phyloP scores from a whole-genome alignment of 75 land plant species.

The Cunninghamia lanceolata region DNA sequence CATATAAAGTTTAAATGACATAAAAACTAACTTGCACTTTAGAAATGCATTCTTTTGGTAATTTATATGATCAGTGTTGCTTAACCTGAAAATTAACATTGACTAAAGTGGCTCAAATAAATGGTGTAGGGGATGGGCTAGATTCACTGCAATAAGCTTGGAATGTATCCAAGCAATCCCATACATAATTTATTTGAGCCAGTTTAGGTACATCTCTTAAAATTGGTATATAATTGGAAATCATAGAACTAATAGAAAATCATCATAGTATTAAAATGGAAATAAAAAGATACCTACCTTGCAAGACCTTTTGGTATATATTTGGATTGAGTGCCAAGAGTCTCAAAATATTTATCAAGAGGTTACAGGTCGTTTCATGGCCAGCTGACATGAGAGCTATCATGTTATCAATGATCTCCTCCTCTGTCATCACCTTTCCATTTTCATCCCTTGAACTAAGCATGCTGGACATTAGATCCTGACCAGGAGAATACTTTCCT shows the following conservation, averaged over 20 bases:
- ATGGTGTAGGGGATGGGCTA: too few species aligned
- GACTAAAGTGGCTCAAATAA: too few species aligned
- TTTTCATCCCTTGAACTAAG: background rate
- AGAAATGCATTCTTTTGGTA: too few species aligned
- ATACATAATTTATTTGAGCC: too few species aligned
- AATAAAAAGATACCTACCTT: background rate
- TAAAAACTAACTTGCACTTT: too few species aligned
- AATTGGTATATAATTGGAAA: too few species aligned
- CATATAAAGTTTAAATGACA: too few species aligned
- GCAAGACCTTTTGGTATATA: background rate
- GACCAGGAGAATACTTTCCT: background rate
- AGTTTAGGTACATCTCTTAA: too few species aligned
- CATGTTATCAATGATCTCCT: constrained; percentile 6
- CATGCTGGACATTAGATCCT: background rate
- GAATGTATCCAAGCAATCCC: too few species aligned
- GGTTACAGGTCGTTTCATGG: background rate
- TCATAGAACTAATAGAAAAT: background rate
- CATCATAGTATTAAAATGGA: background rate
- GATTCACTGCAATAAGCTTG: too few species aligned
- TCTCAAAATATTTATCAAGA: background rate
- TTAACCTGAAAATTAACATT: too few species aligned
- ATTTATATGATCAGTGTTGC: too few species aligned
- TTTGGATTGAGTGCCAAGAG: background rate
- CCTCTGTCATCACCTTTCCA: background rate
- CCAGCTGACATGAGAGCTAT: background rate